A percentile compares a stretch with the other conserved stretches of the same genome.
phyloP scores from a whole-genome alignment of 345 rosid species.

The Schrenkiella parvula region DNA sequence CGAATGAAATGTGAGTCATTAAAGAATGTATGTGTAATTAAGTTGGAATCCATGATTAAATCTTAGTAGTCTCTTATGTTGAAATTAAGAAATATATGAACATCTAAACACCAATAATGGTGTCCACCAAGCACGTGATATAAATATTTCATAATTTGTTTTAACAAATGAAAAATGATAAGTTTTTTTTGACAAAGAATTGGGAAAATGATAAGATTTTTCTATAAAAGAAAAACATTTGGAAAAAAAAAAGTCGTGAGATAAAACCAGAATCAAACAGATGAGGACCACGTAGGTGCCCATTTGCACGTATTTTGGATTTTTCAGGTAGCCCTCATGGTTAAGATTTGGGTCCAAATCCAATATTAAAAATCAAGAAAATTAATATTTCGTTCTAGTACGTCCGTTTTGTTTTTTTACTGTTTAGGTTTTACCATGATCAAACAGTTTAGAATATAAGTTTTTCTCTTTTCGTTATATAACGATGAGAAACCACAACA shows the following conservation, averaged over 20 bases:
- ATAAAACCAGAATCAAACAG: constrained; percentile 24
- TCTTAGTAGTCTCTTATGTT: neutral
- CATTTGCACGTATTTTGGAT: constrained; percentile 29
- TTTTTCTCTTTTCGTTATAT: neutral
- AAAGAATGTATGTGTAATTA: neutral
- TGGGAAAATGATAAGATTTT: neutral
- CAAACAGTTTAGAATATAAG: neutral
- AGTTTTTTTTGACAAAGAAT: too few relatives aligned
- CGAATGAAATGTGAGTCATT: neutral
- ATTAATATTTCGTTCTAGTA: neutral
- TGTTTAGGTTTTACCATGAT: neutral
- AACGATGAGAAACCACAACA: neutral
- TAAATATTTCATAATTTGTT: constrained; percentile 10
- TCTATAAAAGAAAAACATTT: neutral
- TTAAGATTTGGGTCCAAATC: constrained; percentile 5
- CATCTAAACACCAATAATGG: constrained; percentile 19
- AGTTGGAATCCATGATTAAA: neutral
- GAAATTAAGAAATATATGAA: neutral
- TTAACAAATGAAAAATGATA: neutral
- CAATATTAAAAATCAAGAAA: neutral
- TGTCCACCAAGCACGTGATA: constrained; percentile 13
- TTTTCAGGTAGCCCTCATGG: constrained; percentile 26
- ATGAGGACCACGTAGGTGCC: constrained; percentile 27
- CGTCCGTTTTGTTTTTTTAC: neutral
- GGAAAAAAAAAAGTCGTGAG: constrained; percentile 13